phyloP scores from a whole-genome alignment of 805 yeast species.

The Candida wancherniae region DNA sequence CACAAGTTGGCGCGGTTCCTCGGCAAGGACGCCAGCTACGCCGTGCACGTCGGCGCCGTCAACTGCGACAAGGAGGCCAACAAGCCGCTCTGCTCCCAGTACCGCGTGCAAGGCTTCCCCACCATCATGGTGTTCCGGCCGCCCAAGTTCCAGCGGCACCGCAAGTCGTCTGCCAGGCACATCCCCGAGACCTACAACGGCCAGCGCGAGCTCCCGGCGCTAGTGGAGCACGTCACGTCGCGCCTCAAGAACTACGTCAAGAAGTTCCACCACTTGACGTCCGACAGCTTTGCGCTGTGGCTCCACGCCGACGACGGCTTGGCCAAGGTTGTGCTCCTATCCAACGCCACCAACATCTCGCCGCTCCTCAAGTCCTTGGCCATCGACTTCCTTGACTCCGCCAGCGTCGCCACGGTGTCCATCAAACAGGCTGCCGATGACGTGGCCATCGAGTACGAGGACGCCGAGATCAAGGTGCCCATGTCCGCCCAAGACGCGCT shows the following conservation, averaged over 20 bases:
- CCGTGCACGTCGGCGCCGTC: constrained; percentile 70
- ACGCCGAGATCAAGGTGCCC: constrained; percentile 19
- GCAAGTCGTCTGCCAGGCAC: constrained; percentile 27
- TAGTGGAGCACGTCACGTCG: constrained; percentile 50
- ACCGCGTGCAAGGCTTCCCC: constrained; percentile 75
- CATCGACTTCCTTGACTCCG: constrained; percentile 54
- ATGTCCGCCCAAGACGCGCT: constrained; percentile 15
- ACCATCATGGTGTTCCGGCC: constrained; percentile 81
- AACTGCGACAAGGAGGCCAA: constrained; percentile 75
- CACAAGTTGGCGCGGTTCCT: constrained; percentile 58
- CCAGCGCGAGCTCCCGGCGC: constrained; percentile 50
- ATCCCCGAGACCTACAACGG: constrained; percentile 58
- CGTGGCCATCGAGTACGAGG: constrained; percentile 15
- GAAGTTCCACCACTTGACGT: constrained; percentile 34
- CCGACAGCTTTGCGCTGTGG: constrained; percentile 25
- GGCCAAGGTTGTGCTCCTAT: constrained; percentile 47
- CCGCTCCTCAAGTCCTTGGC: constrained; percentile 63
- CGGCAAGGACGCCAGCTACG: constrained; percentile 42
- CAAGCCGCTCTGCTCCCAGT: constrained; percentile 61
- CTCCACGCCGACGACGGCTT: constrained; percentile 22
- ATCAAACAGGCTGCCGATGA: constrained; percentile 17
- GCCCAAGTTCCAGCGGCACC: constrained; percentile 48
- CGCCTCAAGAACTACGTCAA: constrained; percentile 65
- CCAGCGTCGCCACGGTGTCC: constrained; percentile 43
- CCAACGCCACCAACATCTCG: constrained; percentile 45